Evolutionary conservation across 352 stramenopile species (phyloP).

Genomic region (Aphanomyces astaci): DNA sequence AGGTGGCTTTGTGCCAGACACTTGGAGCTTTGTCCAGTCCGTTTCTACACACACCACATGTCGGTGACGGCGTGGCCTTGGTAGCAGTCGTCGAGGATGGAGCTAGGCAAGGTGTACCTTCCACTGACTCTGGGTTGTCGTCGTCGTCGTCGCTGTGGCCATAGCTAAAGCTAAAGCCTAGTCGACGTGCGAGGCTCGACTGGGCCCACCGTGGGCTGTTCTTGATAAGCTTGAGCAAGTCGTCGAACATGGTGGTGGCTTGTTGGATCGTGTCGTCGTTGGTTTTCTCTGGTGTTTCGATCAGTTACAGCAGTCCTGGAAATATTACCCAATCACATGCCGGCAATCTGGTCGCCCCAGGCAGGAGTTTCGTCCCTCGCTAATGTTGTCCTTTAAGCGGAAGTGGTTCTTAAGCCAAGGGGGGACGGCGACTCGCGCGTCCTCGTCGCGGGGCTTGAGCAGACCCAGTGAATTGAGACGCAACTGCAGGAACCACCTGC

Average conservation of each 20-base stretch:
- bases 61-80: neutral
- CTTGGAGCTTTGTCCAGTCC: constrained; percentile 68
- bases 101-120: neutral
- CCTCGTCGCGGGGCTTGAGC: too few species aligned
- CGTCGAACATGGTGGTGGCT: constrained; percentile 22
- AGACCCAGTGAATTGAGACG: too few species aligned
- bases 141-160: constrained; percentile 56
- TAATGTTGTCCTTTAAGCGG: too few species aligned
- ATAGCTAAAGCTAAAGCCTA: constrained; percentile 41
- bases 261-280: neutral
- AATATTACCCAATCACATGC: constrained; percentile 7
- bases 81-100: neutral
- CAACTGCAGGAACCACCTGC: too few species aligned
- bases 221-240: constrained; percentile 76
- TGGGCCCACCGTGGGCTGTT: constrained; percentile 71
- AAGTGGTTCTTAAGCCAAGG: neutral
- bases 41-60: constrained; percentile 32
- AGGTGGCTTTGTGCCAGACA: constrained; percentile 56
- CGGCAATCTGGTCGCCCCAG: neutral
- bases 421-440: too few species aligned
- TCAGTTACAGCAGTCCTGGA: neutral
- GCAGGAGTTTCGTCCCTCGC: neutral
- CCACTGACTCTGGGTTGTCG: constrained; percentile 25
- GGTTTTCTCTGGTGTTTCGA: constrained; percentile 6
- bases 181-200: constrained; percentile 57